A percentile compares a stretch with the other conserved stretches of the same genome.
These are phyloP conservation scores for Arachnomyces sp. DNA, from an alignment of 2,329 filamentous ascomycete genomes.

Conservation along the genomic window DNA sequence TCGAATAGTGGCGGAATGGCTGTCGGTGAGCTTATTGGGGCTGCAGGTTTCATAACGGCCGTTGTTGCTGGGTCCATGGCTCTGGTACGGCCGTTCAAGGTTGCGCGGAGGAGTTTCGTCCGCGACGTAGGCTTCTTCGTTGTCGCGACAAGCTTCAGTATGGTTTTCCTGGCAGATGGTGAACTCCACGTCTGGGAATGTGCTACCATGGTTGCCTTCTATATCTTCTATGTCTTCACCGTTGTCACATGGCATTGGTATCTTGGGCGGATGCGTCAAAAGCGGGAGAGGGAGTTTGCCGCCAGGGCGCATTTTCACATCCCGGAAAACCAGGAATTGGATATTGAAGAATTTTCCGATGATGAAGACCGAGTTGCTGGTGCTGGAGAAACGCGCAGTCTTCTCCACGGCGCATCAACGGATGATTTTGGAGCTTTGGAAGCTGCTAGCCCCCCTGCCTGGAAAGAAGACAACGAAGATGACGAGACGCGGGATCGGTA, in stretches of 20 bases:
- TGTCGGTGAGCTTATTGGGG: slow-evolving; percentile 88
- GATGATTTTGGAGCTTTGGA: slow-evolving; percentile 59
- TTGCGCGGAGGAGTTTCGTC: slow-evolving; percentile 81
- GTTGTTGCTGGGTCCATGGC: slow-evolving; percentile 98
- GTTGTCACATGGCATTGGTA: slow-evolving; percentile 93
- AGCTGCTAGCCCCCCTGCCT: slow-evolving; percentile 38
- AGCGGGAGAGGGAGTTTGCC: slow-evolving; percentile 58
- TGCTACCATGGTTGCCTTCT: slow-evolving; percentile 79
- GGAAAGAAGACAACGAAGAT: slow-evolving; percentile 48
- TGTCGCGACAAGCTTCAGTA: slow-evolving; percentile 73
- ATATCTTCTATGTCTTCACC: slow-evolving; percentile 76
- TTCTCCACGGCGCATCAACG: slow-evolving; percentile 42
- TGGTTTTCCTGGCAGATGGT: slow-evolving; percentile 80
- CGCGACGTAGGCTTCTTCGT: slow-evolving; percentile 91
- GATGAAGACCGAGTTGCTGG: slow-evolving; percentile 42
- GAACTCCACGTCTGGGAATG: slow-evolving; percentile 83
- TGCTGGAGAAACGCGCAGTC: slow-evolving; percentile 37
- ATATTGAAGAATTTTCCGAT: slow-evolving; percentile 47
- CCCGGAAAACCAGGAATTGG: slow-evolving; percentile 50
- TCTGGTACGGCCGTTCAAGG: slow-evolving; percentile 86
- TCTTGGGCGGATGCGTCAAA: slow-evolving; percentile 53
- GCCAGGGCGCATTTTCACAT: slow-evolving; percentile 67
- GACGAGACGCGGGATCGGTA: slow-evolving; percentile 50
- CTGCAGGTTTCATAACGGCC: slow-evolving; percentile 89
- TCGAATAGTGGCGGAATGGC: slow-evolving; percentile 96